These are phyloP conservation scores for Malania oleifera DNA, from an alignment of 164 flowering plant genomes.

Conservation along the genomic window DNA sequence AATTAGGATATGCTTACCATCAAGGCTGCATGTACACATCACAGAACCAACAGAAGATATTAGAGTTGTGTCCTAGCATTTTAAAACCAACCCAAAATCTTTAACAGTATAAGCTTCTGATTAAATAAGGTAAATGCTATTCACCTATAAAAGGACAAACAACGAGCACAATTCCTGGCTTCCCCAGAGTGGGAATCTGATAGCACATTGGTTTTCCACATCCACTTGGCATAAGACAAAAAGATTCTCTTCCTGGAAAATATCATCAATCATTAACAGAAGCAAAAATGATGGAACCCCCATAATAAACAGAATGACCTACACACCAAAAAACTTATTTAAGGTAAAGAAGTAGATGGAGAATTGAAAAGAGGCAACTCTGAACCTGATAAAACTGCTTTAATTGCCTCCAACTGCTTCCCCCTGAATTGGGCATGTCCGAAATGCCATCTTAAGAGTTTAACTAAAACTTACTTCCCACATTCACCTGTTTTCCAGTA, in stretches of 20 bases:
- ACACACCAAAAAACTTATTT: too few species aligned
- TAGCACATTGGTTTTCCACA: slow-evolving; percentile 95
- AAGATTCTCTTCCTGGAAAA: slow-evolving; percentile 91
- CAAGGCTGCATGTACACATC: slow-evolving; percentile 47
- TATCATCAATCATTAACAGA: too few species aligned
- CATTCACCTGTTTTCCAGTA: slow-evolving; percentile 24
- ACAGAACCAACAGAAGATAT: slow-evolving; percentile 17
- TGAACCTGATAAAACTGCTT: slow-evolving; percentile 83
- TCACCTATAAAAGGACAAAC: slow-evolving; percentile 91
- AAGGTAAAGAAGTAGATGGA: too few species aligned
- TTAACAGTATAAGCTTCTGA: slow-evolving; percentile 14
- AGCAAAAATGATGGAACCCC: too few species aligned
- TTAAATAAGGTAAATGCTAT: slow-evolving; percentile 9
- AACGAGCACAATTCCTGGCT: slow-evolving; percentile 77
- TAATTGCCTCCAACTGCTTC: slow-evolving; percentile 81
- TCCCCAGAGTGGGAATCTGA: slow-evolving; percentile 84
- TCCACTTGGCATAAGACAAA: slow-evolving; percentile 96
- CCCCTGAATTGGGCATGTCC: slow-evolving; percentile 81
- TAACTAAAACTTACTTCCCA: slow-evolving; percentile 54
- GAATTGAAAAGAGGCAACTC: too few species aligned
- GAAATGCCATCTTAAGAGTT: slow-evolving; percentile 79
- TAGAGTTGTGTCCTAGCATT: slow-evolving; percentile 17
- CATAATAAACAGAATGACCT: too few species aligned
- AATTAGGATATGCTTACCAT: slow-evolving; percentile 55
- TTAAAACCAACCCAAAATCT: slow-evolving; percentile 16